Conservation (phyloP, 2,329 filamentous ascomycete genomes). For the Fusarium pilosicola region DNA sequence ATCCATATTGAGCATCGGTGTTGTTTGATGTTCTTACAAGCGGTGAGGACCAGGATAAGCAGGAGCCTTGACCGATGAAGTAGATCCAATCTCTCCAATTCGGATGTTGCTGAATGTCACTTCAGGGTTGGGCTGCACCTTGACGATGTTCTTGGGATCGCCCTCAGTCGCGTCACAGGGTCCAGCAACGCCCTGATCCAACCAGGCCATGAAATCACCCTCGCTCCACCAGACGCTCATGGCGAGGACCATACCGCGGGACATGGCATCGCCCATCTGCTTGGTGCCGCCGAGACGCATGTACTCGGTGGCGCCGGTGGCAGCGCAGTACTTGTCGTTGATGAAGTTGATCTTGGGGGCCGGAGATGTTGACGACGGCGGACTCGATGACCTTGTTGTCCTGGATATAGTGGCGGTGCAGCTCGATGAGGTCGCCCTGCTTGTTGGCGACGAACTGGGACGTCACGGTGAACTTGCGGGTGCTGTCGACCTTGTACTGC, state of each 20-base stretch:
- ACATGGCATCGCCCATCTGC: conserved; percentile 58
- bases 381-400: conserved; percentile 44
- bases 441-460: conserved; percentile 59
- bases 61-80: conserved; percentile 17
- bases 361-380: conserved; percentile 28
- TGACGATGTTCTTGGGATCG: conserved; percentile 58
- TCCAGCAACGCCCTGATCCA: conserved; percentile 57
- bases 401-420: conserved; percentile 58
- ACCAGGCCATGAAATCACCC: conserved; percentile 62
- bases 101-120: conserved; percentile 67
- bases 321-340: conserved; percentile 51
- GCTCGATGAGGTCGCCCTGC: conserved; percentile 57
- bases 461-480: conserved; percentile 56
- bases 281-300: conserved; percentile 53
- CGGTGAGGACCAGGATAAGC: conserved; percentile 11
- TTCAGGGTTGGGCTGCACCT: conserved; percentile 57
- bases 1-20: conserved; percentile 1
- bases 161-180: conserved; percentile 65
- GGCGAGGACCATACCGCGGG: conserved; percentile 61
- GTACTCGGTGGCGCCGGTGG: conserved; percentile 45
- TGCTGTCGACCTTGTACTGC: conserved; percentile 50
- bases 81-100: conserved; percentile 70
- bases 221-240: conserved; percentile 66
- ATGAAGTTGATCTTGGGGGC: conserved; percentile 50
- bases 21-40: background rate